A percentile compares a stretch with the other conserved stretches of the same genome.
These are phyloP conservation scores for Cyclotella choctawhatcheeana DNA, from an alignment of 108 stramenopile genomes.

Conservation along the genomic window DNA sequence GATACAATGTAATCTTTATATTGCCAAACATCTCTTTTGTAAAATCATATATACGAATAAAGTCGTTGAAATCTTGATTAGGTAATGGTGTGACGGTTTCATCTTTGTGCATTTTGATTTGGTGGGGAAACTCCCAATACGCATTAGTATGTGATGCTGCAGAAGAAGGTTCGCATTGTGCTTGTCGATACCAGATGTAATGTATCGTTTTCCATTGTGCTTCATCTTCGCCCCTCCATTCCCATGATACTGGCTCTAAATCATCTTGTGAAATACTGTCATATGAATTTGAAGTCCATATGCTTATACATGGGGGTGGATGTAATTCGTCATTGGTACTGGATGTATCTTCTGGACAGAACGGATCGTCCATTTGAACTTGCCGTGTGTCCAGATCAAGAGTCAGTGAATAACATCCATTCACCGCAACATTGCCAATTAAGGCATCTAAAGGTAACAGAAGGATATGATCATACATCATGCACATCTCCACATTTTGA, in stretches of 20 bases:
- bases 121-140: too few species aligned
- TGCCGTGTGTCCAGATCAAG: conserved; percentile 3
- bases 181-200: too few species aligned
- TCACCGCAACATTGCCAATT: neutral
- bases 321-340: neutral
- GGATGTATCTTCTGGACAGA: neutral
- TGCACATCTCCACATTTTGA: conserved; percentile 3
- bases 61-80: conserved; percentile 1
- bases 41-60: conserved; percentile 32
- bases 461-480: conserved; percentile 21
- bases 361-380: neutral
- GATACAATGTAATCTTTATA: conserved; percentile 16
- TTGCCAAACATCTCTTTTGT: conserved; percentile 35
- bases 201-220: too few species aligned
- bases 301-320: conserved; percentile 6
- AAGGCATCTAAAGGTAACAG: neutral
- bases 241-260: neutral
- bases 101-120: conserved; percentile 15
- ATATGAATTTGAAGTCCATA: neutral
- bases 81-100: conserved; percentile 15
- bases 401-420: neutral
- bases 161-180: too few species aligned
- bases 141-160: too few species aligned
- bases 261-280: neutral
- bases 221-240: conserved; percentile 4